phyloP scores from a whole-genome alignment of 805 yeast genomes.

The Saccharomyces jurei region DNA sequence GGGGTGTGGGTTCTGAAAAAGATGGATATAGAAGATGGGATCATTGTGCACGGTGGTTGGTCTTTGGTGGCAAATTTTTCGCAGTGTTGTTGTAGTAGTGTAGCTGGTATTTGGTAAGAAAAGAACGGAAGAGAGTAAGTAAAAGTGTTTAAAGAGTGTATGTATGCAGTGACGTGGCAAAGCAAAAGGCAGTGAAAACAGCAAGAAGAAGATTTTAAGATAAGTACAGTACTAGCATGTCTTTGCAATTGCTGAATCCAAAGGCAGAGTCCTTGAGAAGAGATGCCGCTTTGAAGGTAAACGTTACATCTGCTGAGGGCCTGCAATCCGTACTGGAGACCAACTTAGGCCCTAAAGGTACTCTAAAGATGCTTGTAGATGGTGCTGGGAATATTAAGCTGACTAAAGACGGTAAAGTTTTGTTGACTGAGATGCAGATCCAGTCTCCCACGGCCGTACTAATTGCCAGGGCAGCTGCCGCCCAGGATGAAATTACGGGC shows the following conservation, averaged over 20 bases:
- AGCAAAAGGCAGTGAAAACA: background rate
- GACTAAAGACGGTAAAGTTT: constrained; percentile 94
- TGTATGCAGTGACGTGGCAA: background rate
- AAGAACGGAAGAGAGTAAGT: background rate
- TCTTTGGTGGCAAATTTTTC: background rate
- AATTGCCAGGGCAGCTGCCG: constrained; percentile 96
- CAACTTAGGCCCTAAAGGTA: constrained; percentile 94
- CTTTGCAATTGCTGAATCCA: constrained; percentile 86
- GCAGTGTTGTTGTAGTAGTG: background rate
- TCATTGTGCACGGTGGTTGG: background rate
- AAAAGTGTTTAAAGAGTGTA: background rate
- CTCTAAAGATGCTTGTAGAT: constrained; percentile 91
- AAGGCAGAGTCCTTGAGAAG: constrained; percentile 96
- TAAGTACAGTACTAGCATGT: constrained; percentile 27
- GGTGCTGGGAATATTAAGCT: constrained; percentile 93
- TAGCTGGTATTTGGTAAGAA: background rate
- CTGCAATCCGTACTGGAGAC: constrained; percentile 85
- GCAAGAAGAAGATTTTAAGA: background rate
- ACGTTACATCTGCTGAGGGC: constrained; percentile 94
- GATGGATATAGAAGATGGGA: background rate
- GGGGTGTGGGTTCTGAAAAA: background rate
- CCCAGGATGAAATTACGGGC: constrained; percentile 98
- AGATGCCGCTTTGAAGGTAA: constrained; percentile 90
- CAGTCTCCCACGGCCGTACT: constrained; percentile 83
- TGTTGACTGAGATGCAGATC: constrained; percentile 93